Evolutionary conservation across 352 stramenopile species (phyloP).

Genomic region (Peronospora tabacina): DNA sequence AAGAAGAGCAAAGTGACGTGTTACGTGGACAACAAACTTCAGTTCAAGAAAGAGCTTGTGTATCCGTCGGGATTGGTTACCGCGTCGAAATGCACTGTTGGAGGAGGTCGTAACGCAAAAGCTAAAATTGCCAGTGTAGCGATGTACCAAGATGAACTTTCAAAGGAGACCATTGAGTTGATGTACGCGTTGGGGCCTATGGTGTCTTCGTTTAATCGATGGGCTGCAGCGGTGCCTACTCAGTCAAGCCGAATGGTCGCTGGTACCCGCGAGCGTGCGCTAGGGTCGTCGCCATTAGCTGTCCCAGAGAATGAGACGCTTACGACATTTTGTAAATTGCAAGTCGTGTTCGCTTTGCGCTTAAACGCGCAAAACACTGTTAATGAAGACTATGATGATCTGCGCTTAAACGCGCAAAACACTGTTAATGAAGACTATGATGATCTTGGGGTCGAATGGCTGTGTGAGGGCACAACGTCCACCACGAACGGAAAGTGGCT

Average conservation of each 20-base stretch:
- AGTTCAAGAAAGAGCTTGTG: constrained; percentile 68
- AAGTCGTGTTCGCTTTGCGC: constrained; percentile 79
- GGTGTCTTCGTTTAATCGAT: constrained; percentile 54
- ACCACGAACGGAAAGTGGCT: constrained; percentile 56
- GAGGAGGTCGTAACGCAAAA: constrained; percentile 32
- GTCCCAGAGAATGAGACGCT: constrained; percentile 36
- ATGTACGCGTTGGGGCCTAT: constrained; percentile 57
- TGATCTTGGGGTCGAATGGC: constrained; percentile 62
- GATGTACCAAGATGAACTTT: constrained; percentile 79
- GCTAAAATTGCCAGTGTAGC: constrained; percentile 57
- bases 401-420: constrained; percentile 52
- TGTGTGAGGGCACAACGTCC: constrained; percentile 44
- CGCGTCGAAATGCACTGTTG: constrained; percentile 66
- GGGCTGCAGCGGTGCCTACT: constrained; percentile 22
- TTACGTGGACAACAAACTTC: constrained; percentile 47
- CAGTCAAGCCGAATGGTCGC: constrained; percentile 31
- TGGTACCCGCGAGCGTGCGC: constrained; percentile 42
- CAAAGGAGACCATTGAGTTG: constrained; percentile 39
- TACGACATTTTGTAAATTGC: constrained; percentile 42
- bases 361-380: constrained; percentile 46
- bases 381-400: constrained; percentile 49
- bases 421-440: constrained; percentile 49
- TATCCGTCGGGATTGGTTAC: constrained; percentile 69
- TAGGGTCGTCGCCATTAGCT: constrained; percentile 36
- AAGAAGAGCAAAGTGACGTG: constrained; percentile 81